Conservation (phyloP, 2,329 filamentous ascomycete species). For the Colletotrichum sp. region DNA sequence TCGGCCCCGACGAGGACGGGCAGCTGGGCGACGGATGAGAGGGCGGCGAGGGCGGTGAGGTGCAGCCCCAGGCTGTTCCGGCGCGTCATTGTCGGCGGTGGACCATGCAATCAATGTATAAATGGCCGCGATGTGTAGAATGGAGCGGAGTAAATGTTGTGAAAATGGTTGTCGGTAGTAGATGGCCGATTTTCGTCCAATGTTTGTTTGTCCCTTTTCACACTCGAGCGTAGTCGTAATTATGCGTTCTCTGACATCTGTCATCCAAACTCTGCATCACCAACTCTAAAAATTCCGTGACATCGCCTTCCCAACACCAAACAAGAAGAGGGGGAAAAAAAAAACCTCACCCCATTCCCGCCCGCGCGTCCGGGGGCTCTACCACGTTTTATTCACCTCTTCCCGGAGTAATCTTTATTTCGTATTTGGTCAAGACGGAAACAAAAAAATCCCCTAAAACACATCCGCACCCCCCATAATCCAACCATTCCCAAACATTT, state of each 20-base stretch:
- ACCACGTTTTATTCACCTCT: not conserved
- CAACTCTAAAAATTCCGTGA: not conserved
- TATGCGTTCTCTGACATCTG: no score
- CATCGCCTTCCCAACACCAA: not conserved
- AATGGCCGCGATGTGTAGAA: not conserved
- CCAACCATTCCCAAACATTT: not conserved
- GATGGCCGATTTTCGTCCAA: not conserved
- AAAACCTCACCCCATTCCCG: not conserved
- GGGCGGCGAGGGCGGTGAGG: not conserved
- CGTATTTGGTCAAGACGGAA: not conserved
- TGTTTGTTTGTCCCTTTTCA: not conserved
- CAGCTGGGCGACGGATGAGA: not conserved
- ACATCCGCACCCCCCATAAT: not conserved
- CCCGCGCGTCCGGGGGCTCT: not conserved
- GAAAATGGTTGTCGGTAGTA: not conserved
- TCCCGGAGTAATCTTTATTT: not conserved
- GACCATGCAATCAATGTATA: not conserved
- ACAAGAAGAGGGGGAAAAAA: not conserved
- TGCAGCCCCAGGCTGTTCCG: not conserved
- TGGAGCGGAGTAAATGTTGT: not conserved
- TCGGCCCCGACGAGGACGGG: not conserved
- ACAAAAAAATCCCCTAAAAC: not conserved
- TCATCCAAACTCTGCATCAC: not conserved
- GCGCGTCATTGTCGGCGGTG: not conserved
- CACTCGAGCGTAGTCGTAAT: not conserved